Evolutionary conservation across 768 basidiomycete species (phyloP), one percentile per base, ranked within the genome.

Genomic region (Leucocoprinus leucothites): DNA sequence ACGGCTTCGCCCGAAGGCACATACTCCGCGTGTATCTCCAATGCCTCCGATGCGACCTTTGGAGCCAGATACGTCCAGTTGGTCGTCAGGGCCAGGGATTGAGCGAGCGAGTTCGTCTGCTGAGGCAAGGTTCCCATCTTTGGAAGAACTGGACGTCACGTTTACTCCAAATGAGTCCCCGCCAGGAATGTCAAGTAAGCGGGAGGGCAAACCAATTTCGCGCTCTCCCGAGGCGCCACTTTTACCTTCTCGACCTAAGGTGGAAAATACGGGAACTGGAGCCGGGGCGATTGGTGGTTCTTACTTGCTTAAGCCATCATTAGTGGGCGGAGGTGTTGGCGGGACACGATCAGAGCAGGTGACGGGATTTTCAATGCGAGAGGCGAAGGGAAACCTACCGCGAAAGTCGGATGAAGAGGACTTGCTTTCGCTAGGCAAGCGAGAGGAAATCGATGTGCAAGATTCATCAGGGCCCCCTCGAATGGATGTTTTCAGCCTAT

Each of bases 61-160:
- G 26, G 67, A 65, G 40, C 66, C 66, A 13, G 57, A 61, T 18
- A 55, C 73, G 42, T 65, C 68, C 22, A 63, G 67, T 7, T 57
- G 67, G 9, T 59, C 66, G 19, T 65, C 76, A 56, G 65, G 63
- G 16, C 73, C 63, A 11, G 38, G 64, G 14, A 46, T 63, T 8
- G 48, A 63, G 21, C 50, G 24, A 59, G 74, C 77, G 19, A 74
- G 77, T 26, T 65, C 78, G 21, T 72, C 79, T 41, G 80, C 76
- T 16, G 92, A 94, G 67, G 78, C 83, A 26, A 79, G 91, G 50
- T 97, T 91, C 67, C 94, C 94, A 0, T 89, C 94, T 0, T 72
- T 97, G 40, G 94, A 96, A 65, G 88, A 90, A 57, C 73, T 95
- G 5, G 87, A 92, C 67, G 80, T 82, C 2, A 63, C 61, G 31